Base-by-base conservation (phyloP, 768 basidiomycete genomes). In the Boletus sp. region DNA sequence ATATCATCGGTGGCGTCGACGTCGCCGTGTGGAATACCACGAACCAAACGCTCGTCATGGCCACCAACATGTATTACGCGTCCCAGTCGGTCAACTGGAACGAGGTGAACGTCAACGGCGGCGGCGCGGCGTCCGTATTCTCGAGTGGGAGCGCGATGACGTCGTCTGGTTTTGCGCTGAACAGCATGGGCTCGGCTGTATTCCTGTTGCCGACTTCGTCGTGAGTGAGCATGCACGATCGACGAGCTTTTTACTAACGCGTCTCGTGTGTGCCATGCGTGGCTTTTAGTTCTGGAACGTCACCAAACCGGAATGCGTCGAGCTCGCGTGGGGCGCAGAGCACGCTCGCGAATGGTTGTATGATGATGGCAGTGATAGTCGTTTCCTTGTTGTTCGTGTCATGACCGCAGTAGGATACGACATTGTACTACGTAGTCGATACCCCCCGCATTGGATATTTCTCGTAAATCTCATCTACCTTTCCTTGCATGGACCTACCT, bases 1-100 rank as follows among this genome's bases (percentile, higher is more conserved):
- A 75, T 32, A 75, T 77, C 2, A 50, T 72, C 2, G 55, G 75
- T 7, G 71, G 77, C 2, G 74, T 82, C 17, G 83, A 85, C 53
- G 64, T 80, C n/a, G 80, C 80, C 3, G 55, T 81, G 33, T 85
- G 84, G 83, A 77, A 69, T 1, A 68, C 78, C 4, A 70, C 74
- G 14, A 60, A 61, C 5, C 65, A 78, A 46, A 81, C 78, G 3
- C 75, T 85, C 37, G 70, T 83, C 6, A 69, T 84, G 18, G 82
- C 77, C 4, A 76, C 77, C 11, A 85, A 85, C 64, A 78, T 73
- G 68, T 78, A 81, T 51, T 76, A 81, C 47, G 65, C 69, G 4
- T 63, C 69, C 3, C 69, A 68, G 4, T 63, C 70, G 0, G 65
- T 84, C 6, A 55, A 63, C 29, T 67, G 80, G 46, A 28, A 29